phyloP scores from a whole-genome alignment of 768 basidiomycete genomes.

The Strobilomyces echinocephalus region DNA sequence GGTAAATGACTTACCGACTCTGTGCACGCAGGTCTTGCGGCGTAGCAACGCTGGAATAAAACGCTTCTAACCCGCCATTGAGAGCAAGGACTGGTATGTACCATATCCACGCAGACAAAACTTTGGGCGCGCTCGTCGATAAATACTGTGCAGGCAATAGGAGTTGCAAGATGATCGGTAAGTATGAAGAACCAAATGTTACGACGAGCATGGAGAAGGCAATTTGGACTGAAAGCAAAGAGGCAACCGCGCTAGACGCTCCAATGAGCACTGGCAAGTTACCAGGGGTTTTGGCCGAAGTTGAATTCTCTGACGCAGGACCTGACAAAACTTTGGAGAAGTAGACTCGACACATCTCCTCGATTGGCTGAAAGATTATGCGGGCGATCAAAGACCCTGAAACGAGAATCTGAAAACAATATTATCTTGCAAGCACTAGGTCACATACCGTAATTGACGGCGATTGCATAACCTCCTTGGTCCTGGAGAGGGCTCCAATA shows the following conservation, averaged over 20 bases:
- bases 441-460: slow-evolving; percentile 85
- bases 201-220: slow-evolving; percentile 65
- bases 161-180: slow-evolving; percentile 62
- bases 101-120: slow-evolving; percentile 76
- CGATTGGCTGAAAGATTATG: slow-evolving; percentile 91
- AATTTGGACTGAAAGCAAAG: slow-evolving; percentile 63
- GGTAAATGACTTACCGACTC: slow-evolving; percentile 44
- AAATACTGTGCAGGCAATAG: slow-evolving; percentile 69
- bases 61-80: slow-evolving; percentile 91
- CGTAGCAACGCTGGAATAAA: slow-evolving; percentile 74
- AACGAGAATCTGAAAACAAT: slow-evolving; percentile 1
- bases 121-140: slow-evolving; percentile 71
- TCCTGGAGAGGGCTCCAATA: slow-evolving; percentile 78
- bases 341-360: slow-evolving; percentile 86
- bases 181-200: slow-evolving; percentile 71
- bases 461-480: slow-evolving; percentile 93
- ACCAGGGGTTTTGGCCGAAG: background rate
- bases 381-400: slow-evolving; percentile 89
- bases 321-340: slow-evolving; percentile 65
- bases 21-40: slow-evolving; percentile 64
- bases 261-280: slow-evolving; percentile 24
- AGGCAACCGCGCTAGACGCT: slow-evolving; percentile 49
- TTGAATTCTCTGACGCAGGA: slow-evolving; percentile 6
- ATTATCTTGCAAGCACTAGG: background rate
- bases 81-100: slow-evolving; percentile 87